Base-by-base conservation (phyloP, 805 yeast species). In the Pichia paraexigua region DNA sequence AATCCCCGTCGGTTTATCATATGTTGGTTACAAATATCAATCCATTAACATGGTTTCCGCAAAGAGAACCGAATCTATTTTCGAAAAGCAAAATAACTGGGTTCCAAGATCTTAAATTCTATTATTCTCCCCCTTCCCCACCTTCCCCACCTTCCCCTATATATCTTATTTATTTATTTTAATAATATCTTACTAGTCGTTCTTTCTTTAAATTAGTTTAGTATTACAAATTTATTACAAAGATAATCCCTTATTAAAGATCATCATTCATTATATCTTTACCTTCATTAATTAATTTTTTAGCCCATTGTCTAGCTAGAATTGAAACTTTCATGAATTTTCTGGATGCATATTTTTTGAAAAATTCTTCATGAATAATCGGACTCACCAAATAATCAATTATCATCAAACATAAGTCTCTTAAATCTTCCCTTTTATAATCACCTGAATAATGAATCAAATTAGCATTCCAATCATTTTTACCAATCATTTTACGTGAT, bases 401-500 rank as follows among this genome's bases (percentile, higher is more conserved):
- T 56, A 92, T 79, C 72, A 85, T 75, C 56, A 80, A 82, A 52
- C 87, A 78, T 49, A 89, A 83, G 40, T 87, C 87, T 56, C 76
- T 75, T 67, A 94, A 68, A 59, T 86, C 90, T 42, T 74, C 77
- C 56, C 83, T 87, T 22, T 82, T 78, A 67, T 87, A 87, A 12
- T 95, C 97, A 35, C 97, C 97, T 22, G 94, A 83, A 67, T 92
- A 94, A 64, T 89, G 96, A 46, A 88, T 82, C 58, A 92, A 73
- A 68, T 90, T 91, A 10, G 86, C 85, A 63, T 83, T 82, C 97
- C 97, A 91, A 35, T 82, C 83, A 53, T 49, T 58, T 58, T 69
- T 82, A 21, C 84, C 85, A 58, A 87, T 69, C 68, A 89, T 84
- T 59, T 76, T 75, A 60, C 96, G 76, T 8, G 96, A 82, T 47